Evolutionary conservation across 179 eudicot species (phyloP).

Genomic region (Nepenthes alata): DNA sequence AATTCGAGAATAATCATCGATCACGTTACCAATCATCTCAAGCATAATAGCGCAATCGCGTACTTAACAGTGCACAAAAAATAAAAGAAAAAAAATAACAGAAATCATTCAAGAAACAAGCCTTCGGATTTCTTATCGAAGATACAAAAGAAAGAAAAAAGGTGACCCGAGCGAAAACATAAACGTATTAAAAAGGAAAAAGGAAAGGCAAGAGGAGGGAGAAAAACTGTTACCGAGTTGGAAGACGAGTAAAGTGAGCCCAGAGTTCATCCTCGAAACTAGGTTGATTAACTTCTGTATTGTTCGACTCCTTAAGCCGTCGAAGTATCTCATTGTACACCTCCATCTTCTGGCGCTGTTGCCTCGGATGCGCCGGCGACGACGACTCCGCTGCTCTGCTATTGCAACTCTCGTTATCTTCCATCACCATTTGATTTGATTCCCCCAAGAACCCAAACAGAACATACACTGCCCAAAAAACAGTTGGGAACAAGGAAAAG

Average conservation of each 20-base stretch:
- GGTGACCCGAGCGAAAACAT: not conserved
- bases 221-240: slow-evolving; percentile 38
- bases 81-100: not conserved
- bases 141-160: not conserved
- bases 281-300: slow-evolving; percentile 42
- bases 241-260: slow-evolving; percentile 92
- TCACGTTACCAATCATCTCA: too few species aligned
- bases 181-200: not conserved
- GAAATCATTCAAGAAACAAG: not conserved
- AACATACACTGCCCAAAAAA: too few species aligned
- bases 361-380: slow-evolving; percentile 22
- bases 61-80: too few species aligned
- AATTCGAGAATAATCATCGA: too few species aligned
- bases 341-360: slow-evolving; percentile 55
- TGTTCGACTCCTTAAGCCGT: slow-evolving; percentile 48
- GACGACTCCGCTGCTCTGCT: slow-evolving; percentile 45
- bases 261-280: slow-evolving; percentile 79
- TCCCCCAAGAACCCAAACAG: not conserved
- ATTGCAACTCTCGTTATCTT: slow-evolving; percentile 68
- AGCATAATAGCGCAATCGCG: too few species aligned
- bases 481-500: too few species aligned
- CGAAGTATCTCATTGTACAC: slow-evolving; percentile 77
- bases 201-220: not conserved
- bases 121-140: not conserved
- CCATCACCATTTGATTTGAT: slow-evolving; percentile 45